phyloP scores from a whole-genome alignment of 2,329 filamentous ascomycete species.

The Cladosporium sp. region DNA sequence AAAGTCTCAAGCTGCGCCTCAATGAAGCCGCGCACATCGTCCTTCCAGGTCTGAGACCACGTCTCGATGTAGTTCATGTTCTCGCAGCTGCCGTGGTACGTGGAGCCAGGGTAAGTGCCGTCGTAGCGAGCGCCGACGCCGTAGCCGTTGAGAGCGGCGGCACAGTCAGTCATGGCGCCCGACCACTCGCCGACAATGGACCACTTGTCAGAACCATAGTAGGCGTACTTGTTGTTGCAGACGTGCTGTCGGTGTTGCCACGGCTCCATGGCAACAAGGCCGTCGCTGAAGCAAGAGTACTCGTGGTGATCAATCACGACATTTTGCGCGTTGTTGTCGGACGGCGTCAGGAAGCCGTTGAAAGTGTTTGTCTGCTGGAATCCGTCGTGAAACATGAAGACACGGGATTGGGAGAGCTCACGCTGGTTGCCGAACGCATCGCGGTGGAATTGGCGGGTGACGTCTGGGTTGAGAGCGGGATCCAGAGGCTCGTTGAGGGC shows the following conservation, averaged over 20 bases:
- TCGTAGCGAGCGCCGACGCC: conserved; percentile 62
- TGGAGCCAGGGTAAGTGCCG: conserved; percentile 52
- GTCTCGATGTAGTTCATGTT: conserved; percentile 51
- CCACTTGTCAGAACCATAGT: conserved; percentile 43
- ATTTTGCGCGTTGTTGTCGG: conserved; percentile 52
- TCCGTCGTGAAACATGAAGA: conserved; percentile 60
- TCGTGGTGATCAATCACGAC: conserved; percentile 68
- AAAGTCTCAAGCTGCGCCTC: conserved; percentile 57
- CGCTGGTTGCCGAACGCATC: conserved; percentile 52
- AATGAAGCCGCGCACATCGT: conserved; percentile 53
- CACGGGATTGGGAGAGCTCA: conserved; percentile 32
- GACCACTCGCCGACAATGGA: conserved; percentile 52
- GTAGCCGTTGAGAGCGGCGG: conserved; percentile 53
- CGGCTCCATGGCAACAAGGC: conserved; percentile 51
- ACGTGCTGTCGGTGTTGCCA: conserved; percentile 56
- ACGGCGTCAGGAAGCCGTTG: conserved; percentile 61
- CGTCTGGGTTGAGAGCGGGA: conserved; percentile 47
- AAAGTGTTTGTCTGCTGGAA: conserved; percentile 56
- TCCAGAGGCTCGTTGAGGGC: conserved; percentile 51
- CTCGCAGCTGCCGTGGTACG: conserved; percentile 56
- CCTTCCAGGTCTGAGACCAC: conserved; percentile 48
- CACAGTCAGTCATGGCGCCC: conserved; percentile 55
- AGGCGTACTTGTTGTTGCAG: conserved; percentile 54
- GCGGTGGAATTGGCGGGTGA: conserved; percentile 56
- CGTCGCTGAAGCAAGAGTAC: conserved; percentile 63